Percentiles rank a stretch among this genome's conserved stretches.
Evolutionary conservation across 108 stramenopile species (phyloP).

Genomic region (Chaetoceros tenuissimus): DNA sequence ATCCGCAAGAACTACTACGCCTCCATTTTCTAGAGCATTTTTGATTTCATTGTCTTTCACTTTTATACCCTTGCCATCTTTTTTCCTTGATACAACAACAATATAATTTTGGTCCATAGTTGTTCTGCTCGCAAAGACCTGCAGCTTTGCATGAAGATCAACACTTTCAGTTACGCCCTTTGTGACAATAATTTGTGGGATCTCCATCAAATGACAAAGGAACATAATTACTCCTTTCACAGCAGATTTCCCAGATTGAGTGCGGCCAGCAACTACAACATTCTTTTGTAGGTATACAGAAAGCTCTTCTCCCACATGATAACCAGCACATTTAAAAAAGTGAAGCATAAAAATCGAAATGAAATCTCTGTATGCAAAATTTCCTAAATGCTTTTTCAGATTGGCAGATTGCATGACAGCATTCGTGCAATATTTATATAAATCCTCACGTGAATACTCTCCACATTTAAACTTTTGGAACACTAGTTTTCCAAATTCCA

Average conservation of each 20-base stretch:
- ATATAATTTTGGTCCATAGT: background rate
- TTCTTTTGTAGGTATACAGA: too few relatives aligned
- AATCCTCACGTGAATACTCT: background rate
- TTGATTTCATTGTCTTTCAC: background rate
- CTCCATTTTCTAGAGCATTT: too few relatives aligned
- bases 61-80: background rate
- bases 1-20: conserved; percentile 20
- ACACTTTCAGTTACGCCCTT: conserved; percentile 15
- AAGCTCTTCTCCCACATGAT: too few relatives aligned
- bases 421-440: background rate
- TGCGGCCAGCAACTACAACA: conserved; percentile 15
- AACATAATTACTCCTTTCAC: conserved; percentile 21
- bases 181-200: conserved; percentile 19
- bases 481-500: too few relatives aligned
- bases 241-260: conserved; percentile 22
- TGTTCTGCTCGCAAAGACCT: conserved; percentile 2
- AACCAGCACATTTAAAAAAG: too few relatives aligned
- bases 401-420: background rate
- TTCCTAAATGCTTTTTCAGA: background rate
- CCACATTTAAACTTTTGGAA: background rate
- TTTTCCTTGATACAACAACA: background rate
- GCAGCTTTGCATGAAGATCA: conserved; percentile 14
- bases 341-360: too few relatives aligned
- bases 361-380: too few relatives aligned
- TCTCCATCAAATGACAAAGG: conserved; percentile 8